These are phyloP conservation scores for Jacaranda copaia DNA, from an alignment of 257 asterid genomes.

Conservation along the genomic window DNA sequence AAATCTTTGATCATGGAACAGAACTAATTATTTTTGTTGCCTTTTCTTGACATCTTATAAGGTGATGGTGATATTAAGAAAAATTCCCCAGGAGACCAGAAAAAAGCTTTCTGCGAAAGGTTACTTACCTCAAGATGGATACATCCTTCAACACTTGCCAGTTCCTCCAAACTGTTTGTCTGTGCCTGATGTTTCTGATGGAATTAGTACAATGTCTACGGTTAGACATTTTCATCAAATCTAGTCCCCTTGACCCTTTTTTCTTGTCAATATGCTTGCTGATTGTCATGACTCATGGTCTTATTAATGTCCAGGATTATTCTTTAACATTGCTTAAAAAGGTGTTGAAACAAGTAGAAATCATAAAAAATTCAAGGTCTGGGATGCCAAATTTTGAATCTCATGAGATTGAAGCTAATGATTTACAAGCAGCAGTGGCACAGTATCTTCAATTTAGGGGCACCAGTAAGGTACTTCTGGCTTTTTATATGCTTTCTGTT, in stretches of 20 bases:
- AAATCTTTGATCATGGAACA: conserved; percentile 13
- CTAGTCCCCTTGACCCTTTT: conserved; percentile 19
- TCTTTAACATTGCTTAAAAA: conserved; percentile 83
- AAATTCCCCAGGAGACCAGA: conserved; percentile 69
- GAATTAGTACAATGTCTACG: conserved; percentile 84
- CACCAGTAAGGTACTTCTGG: conserved; percentile 80
- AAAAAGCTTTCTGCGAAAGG: conserved; percentile 73
- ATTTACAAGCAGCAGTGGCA: conserved; percentile 82
- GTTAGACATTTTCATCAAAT: conserved; percentile 54
- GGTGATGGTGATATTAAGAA: conserved; percentile 71
- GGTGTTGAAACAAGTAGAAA: conserved; percentile 83
- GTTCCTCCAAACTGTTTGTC: conserved; percentile 99
- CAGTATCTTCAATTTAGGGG: conserved; percentile 90
- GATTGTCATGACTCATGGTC: conserved; percentile 32
- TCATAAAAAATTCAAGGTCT: conserved; percentile 89
- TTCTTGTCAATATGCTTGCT: conserved; percentile 35
- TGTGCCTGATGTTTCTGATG: conserved; percentile 96
- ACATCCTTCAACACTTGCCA: conserved; percentile 75
- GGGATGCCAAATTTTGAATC: conserved; percentile 92
- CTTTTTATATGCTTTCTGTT: conserved; percentile 26
- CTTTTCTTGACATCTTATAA: conserved; percentile 42
- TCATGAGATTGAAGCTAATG: conserved; percentile 85
- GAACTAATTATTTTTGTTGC: conserved; percentile 32
- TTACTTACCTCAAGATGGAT: conserved; percentile 90
- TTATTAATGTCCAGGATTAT: conserved; percentile 72